Conservation (phyloP, 2,329 filamentous ascomycete species). For the Fonsecaea nubica region DNA sequence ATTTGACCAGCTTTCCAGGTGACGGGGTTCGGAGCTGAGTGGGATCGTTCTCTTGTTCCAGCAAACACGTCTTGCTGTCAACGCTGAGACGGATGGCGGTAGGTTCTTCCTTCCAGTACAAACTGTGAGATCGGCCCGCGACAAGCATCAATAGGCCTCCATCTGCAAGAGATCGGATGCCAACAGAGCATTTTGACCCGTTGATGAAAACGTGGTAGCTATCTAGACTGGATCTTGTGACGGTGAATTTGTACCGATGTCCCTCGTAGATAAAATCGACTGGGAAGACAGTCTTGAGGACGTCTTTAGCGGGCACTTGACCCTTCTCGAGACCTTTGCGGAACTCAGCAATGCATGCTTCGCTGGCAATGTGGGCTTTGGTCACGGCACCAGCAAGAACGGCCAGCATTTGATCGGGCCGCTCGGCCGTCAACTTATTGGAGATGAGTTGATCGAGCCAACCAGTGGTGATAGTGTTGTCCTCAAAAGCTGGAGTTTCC, state of each 20-base stretch:
- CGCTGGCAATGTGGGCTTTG: constrained; percentile 93
- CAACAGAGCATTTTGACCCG: constrained; percentile 92
- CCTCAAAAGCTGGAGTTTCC: constrained; percentile 97
- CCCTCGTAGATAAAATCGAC: constrained; percentile 99
- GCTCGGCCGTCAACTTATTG: constrained; percentile 94
- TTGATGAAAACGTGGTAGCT: constrained; percentile 99
- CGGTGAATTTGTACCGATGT: constrained; percentile 95
- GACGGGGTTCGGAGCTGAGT: constrained; percentile 94
- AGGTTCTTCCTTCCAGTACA: constrained; percentile 99
- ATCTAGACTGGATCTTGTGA: constrained; percentile 86
- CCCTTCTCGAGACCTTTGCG: constrained; percentile 90
- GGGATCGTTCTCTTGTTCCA: constrained; percentile 98
- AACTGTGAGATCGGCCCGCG: constrained; percentile 91
- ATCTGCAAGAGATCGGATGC: constrained; percentile 89
- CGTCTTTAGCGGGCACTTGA: constrained; percentile 94
- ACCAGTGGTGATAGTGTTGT: constrained; percentile 98
- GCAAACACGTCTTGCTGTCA: constrained; percentile 95
- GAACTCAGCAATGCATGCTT: constrained; percentile 86
- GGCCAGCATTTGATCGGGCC: constrained; percentile 91
- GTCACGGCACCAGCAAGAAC: constrained; percentile 93
- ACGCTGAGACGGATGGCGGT: constrained; percentile 94
- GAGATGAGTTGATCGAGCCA: constrained; percentile 99
- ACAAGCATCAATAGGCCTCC: constrained; percentile 91
- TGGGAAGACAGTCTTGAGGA: constrained; percentile 95
- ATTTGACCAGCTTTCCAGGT: constrained; percentile 97